Base-by-base conservation (phyloP, 1,284 basidiomycete species). In the Cutaneotrichosporon sp. region DNA sequence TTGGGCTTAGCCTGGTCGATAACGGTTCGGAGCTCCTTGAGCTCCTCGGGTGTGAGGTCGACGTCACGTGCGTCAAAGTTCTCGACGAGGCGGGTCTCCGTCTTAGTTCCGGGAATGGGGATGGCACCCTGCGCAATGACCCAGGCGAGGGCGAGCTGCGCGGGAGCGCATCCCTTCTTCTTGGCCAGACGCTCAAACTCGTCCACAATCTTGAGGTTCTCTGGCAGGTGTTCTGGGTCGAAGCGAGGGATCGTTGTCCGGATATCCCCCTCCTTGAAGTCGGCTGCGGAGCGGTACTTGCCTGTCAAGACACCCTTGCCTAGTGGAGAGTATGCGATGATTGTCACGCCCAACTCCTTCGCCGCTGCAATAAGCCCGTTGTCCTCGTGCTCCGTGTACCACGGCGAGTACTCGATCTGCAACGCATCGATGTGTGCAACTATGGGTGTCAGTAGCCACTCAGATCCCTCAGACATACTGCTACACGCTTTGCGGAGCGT, bases 401-500 rank as follows among this genome's bases (percentile, higher is more conserved):
- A 79, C 0, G 77, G 73, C 4, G 70, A 76, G 65, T 77, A 79
- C 52, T 78, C 75, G 61, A 76, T 73, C 59, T 76, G 74, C 9
- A 75, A 51, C 5, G 75, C 75, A 49, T 76, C 75, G 54, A 77
- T 76, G 45, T 76, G 67, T 10, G 64, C 70, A 45, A 77, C 66
- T 63, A 60, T 26, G 53, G 56, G 5, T 10, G 26, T 45, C 18
- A 40, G 45, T 9, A n/a, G 21, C 21, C 36, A 14, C 30, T 15
- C 0, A 14, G n/a, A 17, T 38, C 36, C 9, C 3, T n/a, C n/a
- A n/a, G 51, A 60, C 69, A 64, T 35, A 74, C 64, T 60, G 20
- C 58, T 55, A 35, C 82, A 78, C 4, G 85, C 85, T 40, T 84
- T 81, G 5, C 83, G 79, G 13, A 87, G 77, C 0, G 83, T 83